Conservation (phyloP, 2,329 filamentous ascomycete genomes). For the Alternaria metachromatica region DNA sequence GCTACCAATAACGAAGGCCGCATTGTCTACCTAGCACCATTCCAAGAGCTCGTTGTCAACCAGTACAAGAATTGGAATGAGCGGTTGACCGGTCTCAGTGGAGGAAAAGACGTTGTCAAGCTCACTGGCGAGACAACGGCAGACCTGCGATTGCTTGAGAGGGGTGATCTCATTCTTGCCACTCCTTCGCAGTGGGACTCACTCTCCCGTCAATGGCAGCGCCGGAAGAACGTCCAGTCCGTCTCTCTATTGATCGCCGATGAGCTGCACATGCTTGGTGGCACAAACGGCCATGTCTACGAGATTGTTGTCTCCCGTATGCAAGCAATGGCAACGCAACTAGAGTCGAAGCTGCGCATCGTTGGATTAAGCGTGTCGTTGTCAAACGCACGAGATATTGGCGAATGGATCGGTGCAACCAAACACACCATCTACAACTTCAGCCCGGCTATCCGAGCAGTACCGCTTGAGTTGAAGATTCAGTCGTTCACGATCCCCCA, state of each 20-base stretch:
- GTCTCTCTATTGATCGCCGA: conserved; percentile 93
- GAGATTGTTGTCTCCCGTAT: conserved; percentile 97
- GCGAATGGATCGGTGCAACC: conserved; percentile 96
- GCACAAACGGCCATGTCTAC: conserved; percentile 85
- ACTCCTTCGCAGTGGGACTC: conserved; percentile 97
- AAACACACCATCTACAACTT: conserved; percentile 99
- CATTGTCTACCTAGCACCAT: conserved; percentile 92
- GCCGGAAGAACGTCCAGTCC: conserved; percentile 91
- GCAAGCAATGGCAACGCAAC: conserved; percentile 92
- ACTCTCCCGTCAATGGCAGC: conserved; percentile 93
- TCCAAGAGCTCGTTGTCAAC: conserved; percentile 88
- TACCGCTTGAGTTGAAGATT: conserved; percentile 90
- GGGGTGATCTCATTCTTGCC: conserved; percentile 86
- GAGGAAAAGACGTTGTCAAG: conserved; percentile 90
- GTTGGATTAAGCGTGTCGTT: conserved; percentile 90
- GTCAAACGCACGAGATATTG: conserved; percentile 90
- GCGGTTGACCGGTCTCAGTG: conserved; percentile 72
- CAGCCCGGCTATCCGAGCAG: conserved; percentile 85
- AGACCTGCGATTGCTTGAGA: conserved; percentile 86
- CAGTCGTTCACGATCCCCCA: conserved; percentile 96
- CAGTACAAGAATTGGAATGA: conserved; percentile 85
- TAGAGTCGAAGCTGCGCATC: conserved; percentile 83
- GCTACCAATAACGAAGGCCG: conserved; percentile 72
- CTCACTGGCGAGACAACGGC: conserved; percentile 90
- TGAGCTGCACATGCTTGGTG: conserved; percentile 91